phyloP scores from a whole-genome alignment of 2,329 filamentous ascomycete species.

The Aspergillus floridensis region DNA sequence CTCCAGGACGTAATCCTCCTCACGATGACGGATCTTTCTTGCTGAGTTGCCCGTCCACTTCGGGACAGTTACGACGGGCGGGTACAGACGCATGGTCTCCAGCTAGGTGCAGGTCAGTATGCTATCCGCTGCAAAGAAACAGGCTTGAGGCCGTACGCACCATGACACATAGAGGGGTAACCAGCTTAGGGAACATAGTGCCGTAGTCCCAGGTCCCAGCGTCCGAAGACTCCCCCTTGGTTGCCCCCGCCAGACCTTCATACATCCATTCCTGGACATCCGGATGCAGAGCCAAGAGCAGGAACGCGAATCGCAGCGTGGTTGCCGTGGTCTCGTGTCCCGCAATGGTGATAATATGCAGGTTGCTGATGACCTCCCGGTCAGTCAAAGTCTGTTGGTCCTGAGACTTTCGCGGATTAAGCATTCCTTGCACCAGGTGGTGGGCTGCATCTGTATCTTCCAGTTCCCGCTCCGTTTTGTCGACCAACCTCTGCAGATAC shows the following conservation, averaged over 20 bases:
- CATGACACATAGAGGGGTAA: slow-evolving; percentile 24
- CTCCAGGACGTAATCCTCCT: slow-evolving; percentile 15
- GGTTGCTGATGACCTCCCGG: slow-evolving; percentile 50
- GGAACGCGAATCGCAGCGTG: slow-evolving; percentile 43
- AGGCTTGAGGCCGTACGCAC: neutral
- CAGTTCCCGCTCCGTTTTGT: slow-evolving; percentile 26
- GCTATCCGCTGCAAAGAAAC: slow-evolving; percentile 1
- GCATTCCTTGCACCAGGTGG: slow-evolving; percentile 18
- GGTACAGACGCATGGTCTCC: slow-evolving; percentile 46
- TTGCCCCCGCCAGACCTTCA: slow-evolving; percentile 38
- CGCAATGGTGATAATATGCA: slow-evolving; percentile 51
- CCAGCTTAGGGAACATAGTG: slow-evolving; percentile 40
- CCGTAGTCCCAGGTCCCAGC: slow-evolving; percentile 35
- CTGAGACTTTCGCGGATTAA: slow-evolving; percentile 6
- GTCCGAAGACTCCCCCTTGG: slow-evolving; percentile 16
- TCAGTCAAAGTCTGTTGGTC: slow-evolving; percentile 13
- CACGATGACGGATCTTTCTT: slow-evolving; percentile 13
- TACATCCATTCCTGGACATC: slow-evolving; percentile 48
- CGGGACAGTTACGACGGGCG: slow-evolving; percentile 29
- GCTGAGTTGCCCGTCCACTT: slow-evolving; percentile 27
- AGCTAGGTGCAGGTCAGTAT: slow-evolving; percentile 29
- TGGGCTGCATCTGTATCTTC: slow-evolving; percentile 10
- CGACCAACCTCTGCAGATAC: slow-evolving; percentile 18
- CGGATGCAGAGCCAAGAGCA: slow-evolving; percentile 47
- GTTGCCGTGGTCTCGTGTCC: slow-evolving; percentile 54